A percentile compares a stretch with the other conserved stretches of the same genome.
phyloP scores from a whole-genome alignment of 495 filamentous ascomycete species.

The Podospora tetraspora region DNA sequence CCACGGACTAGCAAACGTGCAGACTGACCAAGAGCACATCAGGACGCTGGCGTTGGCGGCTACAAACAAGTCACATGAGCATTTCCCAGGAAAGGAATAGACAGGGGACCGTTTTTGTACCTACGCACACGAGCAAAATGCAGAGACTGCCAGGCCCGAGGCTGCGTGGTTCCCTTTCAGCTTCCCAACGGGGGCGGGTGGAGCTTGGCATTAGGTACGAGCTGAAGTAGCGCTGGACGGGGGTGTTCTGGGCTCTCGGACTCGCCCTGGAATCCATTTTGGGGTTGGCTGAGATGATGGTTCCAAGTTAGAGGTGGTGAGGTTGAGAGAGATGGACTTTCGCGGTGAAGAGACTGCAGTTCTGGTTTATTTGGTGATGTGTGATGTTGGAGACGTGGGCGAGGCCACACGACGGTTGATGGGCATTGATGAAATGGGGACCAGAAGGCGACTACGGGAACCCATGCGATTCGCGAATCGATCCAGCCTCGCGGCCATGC shows the following conservation, averaged over 20 bases:
- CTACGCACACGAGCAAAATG: background rate
- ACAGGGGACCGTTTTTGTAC: too few species aligned
- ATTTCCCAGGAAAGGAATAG: background rate
- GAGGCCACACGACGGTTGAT: too few species aligned
- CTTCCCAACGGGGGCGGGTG: background rate
- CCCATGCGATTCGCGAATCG: too few species aligned
- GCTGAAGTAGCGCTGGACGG: background rate
- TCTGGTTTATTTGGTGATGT: too few species aligned
- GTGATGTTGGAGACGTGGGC: too few species aligned
- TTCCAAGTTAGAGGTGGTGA: too few species aligned
- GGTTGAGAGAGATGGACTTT: background rate
- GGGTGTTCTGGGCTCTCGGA: background rate
- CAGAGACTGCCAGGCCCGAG: background rate
- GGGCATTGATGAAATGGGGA: too few species aligned
- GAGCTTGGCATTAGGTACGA: background rate
- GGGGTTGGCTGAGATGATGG: background rate
- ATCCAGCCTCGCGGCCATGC: too few species aligned
- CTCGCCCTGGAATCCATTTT: background rate
- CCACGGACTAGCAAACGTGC: too few species aligned
- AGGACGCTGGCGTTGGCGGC: too few species aligned
- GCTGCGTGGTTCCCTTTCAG: background rate
- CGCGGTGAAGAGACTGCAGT: background rate
- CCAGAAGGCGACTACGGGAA: too few species aligned
- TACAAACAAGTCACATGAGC: background rate
- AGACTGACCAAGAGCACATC: too few species aligned